Evolutionary conservation across 352 stramenopile genomes (phyloP), one percentile per base, ranked within the genome.

Genomic region (Globisporangium sylvaticum): DNA sequence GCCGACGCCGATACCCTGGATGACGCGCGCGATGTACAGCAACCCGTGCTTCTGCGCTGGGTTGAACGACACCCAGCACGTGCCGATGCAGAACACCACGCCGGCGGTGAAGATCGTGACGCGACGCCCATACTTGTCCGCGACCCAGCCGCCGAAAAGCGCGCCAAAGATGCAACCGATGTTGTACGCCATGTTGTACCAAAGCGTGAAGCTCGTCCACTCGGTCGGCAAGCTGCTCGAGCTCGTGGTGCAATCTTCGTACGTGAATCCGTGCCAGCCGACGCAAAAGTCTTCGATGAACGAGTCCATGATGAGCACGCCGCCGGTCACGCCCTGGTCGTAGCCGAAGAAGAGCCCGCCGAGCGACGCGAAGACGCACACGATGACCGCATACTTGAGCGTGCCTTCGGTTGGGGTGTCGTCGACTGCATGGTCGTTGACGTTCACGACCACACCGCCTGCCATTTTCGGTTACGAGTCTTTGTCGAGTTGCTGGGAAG

Each of bases 111-210:
- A 81, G 27, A 79, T 77, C 18, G 75, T 81, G 8, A 39, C 27
- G 22, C 75, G 72, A 54, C 75, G 75, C 4, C 75, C 69, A 25
- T 73, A 66, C 29, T 73, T 71, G 58, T 81, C 75, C 0, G 75
- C 75, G 1, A 81, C 58, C 34, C 58, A 60, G 46, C 75, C 75
- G 15, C 75, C 75, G 0, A 79, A 24, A 12, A 79, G 66, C 15
- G 75, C 75, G 24, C 75, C 75, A 9, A 56, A 68, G 44, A 79
- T 67, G 31, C 68, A 80, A 9, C 69, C 71, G 4, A 79, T 58
- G 61, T 81, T 78, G 66, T 81, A 81, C 14, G 71, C 32, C 67
- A 81, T 78, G 62, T 80, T 80, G 69, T 73, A 80, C 65, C 69
- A 70, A 20, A 72, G 65, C 12, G 62, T 75, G 66, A 76, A 80